phyloP scores from a whole-genome alignment of 176 grass and related monocot species.

The Zizania latifolia region DNA sequence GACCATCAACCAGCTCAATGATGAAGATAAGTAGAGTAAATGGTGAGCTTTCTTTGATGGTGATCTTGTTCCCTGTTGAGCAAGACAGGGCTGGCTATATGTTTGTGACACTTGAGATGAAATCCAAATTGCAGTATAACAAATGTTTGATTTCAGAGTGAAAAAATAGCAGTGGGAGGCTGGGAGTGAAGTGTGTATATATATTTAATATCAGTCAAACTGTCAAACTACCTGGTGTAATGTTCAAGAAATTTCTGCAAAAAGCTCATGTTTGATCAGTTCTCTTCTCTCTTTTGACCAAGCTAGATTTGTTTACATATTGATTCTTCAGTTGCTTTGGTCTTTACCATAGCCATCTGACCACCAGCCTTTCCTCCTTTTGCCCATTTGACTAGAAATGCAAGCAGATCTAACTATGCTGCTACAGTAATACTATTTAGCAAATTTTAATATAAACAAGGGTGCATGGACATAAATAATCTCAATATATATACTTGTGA shows the following conservation, averaged over 20 bases:
- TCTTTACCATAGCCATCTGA: slow-evolving; percentile 12
- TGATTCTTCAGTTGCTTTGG: neutral
- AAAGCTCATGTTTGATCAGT: slow-evolving; percentile 17
- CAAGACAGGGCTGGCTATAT: neutral
- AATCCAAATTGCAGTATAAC: neutral
- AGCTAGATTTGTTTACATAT: neutral
- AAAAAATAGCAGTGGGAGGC: neutral
- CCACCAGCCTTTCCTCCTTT: neutral
- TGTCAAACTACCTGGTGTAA: slow-evolving; percentile 28
- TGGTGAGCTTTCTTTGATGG: neutral
- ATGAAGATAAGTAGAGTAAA: neutral
- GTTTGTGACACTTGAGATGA: neutral
- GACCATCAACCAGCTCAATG: neutral
- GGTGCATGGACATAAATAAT: neutral
- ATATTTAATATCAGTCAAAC: slow-evolving; percentile 13
- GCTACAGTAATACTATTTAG: neutral
- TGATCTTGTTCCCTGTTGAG: neutral
- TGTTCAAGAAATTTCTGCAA: slow-evolving; percentile 16
- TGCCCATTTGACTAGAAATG: neutral
- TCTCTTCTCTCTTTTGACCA: slow-evolving; percentile 16
- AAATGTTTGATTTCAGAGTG: neutral
- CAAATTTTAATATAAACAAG: neutral
- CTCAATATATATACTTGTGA: neutral
- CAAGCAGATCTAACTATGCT: neutral
- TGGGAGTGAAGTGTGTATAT: slow-evolving; percentile 5